Percentiles rank a stretch among this genome's conserved stretches.
Evolutionary conservation across 2,329 filamentous ascomycete genomes (phyloP).

Genomic region (Sporothrix curviconia): DNA sequence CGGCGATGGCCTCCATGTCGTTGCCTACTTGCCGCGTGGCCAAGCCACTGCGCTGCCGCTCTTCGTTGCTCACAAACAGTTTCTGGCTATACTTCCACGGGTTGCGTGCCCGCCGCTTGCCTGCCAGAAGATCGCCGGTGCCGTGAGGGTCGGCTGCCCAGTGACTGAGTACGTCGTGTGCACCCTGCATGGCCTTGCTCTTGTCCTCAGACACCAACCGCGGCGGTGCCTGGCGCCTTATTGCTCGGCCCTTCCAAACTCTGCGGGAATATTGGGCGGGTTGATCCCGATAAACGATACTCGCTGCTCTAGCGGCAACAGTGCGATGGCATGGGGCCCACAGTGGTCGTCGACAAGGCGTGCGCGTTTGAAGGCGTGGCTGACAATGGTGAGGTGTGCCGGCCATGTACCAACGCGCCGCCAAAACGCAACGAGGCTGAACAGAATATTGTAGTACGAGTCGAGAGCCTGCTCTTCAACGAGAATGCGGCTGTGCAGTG

Average conservation of each 20-base stretch:
- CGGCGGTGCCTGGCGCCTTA: not conserved
- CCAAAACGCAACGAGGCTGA: conserved; percentile 57
- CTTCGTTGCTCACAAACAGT: conserved; percentile 35
- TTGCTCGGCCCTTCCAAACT: conserved; percentile 27
- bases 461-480: conserved; percentile 71
- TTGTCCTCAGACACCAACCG: conserved; percentile 24
- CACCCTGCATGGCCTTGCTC: conserved; percentile 36
- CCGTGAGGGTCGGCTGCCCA: conserved; percentile 51
- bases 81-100: conserved; percentile 40
- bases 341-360: conserved; percentile 61
- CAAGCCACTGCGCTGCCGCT: conserved; percentile 33
- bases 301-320: conserved; percentile 33
- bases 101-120: conserved; percentile 45
- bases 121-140: conserved; percentile 35
- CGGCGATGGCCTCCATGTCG: conserved; percentile 33
- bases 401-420: conserved; percentile 47
- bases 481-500: conserved; percentile 36
- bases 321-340: conserved; percentile 46
- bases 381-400: conserved; percentile 52
- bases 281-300: conserved; percentile 58
- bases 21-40: conserved; percentile 27
- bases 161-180: conserved; percentile 36
- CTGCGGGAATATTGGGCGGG: conserved; percentile 38
- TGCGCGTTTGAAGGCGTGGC: conserved; percentile 61
- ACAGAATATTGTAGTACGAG: conserved; percentile 78